Conservation (phyloP, 495 filamentous ascomycete species). For the Neurospora discreta region DNA sequence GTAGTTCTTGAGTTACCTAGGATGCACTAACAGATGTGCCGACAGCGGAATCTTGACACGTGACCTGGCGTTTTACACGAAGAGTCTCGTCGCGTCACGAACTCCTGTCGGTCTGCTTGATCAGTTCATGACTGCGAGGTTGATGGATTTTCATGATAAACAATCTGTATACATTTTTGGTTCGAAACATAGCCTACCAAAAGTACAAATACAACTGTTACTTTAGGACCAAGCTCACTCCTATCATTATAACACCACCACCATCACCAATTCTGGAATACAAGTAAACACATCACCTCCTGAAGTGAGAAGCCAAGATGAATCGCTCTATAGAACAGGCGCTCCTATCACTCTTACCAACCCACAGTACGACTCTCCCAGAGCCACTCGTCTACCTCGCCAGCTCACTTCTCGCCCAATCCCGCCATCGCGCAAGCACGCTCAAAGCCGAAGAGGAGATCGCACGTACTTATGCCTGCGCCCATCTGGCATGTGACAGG, state of each 20-base stretch:
- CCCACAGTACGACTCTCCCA: conserved; percentile 60
- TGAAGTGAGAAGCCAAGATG: conserved; percentile 34
- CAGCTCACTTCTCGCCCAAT: conserved; percentile 74
- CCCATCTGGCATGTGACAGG: conserved; percentile 86
- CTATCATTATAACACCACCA: background rate
- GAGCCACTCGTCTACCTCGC: conserved; percentile 66
- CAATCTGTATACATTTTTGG: background rate
- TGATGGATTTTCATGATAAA: background rate
- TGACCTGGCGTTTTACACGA: conserved; percentile 9
- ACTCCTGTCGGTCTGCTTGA: background rate
- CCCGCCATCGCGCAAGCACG: conserved; percentile 63
- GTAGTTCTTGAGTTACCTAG: background rate
- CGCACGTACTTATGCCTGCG: conserved; percentile 76
- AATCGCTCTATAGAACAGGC: conserved; percentile 67
- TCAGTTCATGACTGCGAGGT: background rate
- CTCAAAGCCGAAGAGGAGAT: conserved; percentile 85
- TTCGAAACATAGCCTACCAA: background rate
- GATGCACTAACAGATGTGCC: background rate
- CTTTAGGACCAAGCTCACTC: background rate
- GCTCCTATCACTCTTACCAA: conserved; percentile 66
- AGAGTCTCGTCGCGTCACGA: background rate
- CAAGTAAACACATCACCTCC: conserved; percentile 1
- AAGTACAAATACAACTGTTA: background rate
- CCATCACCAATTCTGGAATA: background rate
- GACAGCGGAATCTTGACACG: conserved; percentile 1